Conservation (phyloP, 2,329 filamentous ascomycete species). For the Arthrobotrys iridis region DNA sequence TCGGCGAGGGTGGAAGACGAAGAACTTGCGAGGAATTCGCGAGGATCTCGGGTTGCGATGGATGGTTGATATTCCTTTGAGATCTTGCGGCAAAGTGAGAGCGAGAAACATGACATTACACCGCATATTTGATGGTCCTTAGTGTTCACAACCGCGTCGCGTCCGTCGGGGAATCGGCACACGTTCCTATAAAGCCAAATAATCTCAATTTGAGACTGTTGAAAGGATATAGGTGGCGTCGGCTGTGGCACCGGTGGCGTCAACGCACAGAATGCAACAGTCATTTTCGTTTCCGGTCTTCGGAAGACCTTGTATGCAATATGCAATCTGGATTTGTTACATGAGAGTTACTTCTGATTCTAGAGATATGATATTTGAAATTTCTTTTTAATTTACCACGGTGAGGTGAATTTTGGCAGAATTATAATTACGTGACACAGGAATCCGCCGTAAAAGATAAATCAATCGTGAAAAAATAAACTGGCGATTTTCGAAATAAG, state of each 20-base stretch:
- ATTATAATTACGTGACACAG: too few relatives aligned
- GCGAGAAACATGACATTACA: background rate
- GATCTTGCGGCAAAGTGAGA: background rate
- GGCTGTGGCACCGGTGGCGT: conserved; percentile 9
- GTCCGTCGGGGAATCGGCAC: conserved; percentile 42
- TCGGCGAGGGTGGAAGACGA: background rate
- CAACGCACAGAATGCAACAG: conserved; percentile 44
- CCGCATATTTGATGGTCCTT: background rate
- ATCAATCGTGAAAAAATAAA: too few relatives aligned
- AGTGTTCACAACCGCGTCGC: conserved; percentile 24
- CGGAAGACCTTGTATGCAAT: too few relatives aligned
- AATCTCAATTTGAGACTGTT: background rate
- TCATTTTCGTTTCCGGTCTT: background rate
- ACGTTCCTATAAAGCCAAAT: background rate
- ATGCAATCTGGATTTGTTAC: too few relatives aligned
- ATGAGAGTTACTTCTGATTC: too few relatives aligned
- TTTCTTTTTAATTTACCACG: too few relatives aligned
- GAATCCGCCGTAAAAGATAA: too few relatives aligned
- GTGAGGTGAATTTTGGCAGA: too few relatives aligned
- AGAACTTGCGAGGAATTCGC: background rate
- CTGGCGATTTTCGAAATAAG: too few relatives aligned
- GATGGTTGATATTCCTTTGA: background rate
- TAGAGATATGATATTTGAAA: too few relatives aligned
- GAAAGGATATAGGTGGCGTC: background rate
- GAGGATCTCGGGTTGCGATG: background rate